Evolutionary conservation across 768 basidiomycete genomes (phyloP), one percentile per base, ranked within the genome.

Genomic region (Suillus spraguei): DNA sequence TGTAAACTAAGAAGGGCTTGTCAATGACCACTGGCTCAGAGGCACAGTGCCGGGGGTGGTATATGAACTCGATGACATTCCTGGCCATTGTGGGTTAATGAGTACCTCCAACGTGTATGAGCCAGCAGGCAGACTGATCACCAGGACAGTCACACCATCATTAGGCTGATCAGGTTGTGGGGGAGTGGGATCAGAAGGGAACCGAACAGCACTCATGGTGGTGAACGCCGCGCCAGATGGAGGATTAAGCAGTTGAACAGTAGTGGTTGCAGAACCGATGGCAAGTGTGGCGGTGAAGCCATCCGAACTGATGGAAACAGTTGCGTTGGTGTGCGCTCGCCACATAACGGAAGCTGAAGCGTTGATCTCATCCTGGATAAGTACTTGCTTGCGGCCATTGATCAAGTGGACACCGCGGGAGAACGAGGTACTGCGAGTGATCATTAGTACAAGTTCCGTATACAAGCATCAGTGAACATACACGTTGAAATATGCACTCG

Each of bases 251-350:
- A 98, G 84, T 46, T 81, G 72, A 65, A 94, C 85, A 60, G 79
- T 72, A 79, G 94, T 76, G 47, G 83, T 89, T 74, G 92, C 77
- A 36, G 84, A 87, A 50, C 83, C 91, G 59, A 96, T 84, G 8
- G 77, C 79, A 65, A 99, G 79, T 4, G 89, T 93, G 1, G 95
- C 97, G 1, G 88, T 84, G 5, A 83, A 85, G 38, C 89, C 87
- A 60, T 74, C 77, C 60, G 77, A 70, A 62, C 73, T 69, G 42
- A 94, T 75, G n/a, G 81, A 74, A 28, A 87, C 67, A 4, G 94
- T 94, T 13, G 97, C 96, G 77, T 99, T 99, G 62, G 97, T 98
- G 77, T 99, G 95, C 83, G 93, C 92, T 54, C 94, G 88, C 97
- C 97, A 97, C 79, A 89, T 85, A 53, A 97, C 74, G 24, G 81